A percentile compares a stretch with the other conserved stretches of the same genome.
These are phyloP conservation scores for Coniochaeta ligniaria DNA, from an alignment of 2,329 filamentous ascomycete genomes.

Conservation along the genomic window DNA sequence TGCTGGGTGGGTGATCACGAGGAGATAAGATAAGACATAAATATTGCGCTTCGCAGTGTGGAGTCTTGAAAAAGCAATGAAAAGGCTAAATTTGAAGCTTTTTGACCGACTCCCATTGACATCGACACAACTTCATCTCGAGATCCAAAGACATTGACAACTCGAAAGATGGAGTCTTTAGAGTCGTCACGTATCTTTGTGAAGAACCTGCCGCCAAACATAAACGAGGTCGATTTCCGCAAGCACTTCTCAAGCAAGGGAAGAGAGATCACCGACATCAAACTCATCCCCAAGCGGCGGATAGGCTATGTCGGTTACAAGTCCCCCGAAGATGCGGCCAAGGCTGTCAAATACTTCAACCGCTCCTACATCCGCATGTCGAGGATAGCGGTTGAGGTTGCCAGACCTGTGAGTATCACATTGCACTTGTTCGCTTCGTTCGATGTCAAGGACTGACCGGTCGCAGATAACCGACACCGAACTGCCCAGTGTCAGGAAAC, in stretches of 20 bases:
- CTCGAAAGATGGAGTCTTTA: conserved; percentile 15
- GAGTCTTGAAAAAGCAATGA: not conserved
- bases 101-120: not conserved
- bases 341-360: conserved; percentile 92
- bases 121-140: not conserved
- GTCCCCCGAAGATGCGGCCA: conserved; percentile 68
- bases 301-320: conserved; percentile 97
- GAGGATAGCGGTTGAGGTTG: conserved; percentile 83
- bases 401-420: conserved; percentile 59
- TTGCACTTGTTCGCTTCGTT: not conserved
- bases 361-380: conserved; percentile 94
- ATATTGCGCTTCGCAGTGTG: not conserved
- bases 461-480: conserved; percentile 33
- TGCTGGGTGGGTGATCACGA: not conserved
- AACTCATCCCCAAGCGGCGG: conserved; percentile 79
- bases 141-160: not conserved
- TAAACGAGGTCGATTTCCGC: conserved; percentile 77
- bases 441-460: conserved; percentile 3
- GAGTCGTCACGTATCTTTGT: conserved; percentile 68
- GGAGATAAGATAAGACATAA: conserved; percentile 9
- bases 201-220: conserved; percentile 76
- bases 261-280: conserved; percentile 78
- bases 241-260: conserved; percentile 77
- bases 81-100: not conserved
- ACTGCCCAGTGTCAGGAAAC: conserved; percentile 18